Evolutionary conservation across 768 basidiomycete species (phyloP).

Genomic region (Phaffia australis): DNA sequence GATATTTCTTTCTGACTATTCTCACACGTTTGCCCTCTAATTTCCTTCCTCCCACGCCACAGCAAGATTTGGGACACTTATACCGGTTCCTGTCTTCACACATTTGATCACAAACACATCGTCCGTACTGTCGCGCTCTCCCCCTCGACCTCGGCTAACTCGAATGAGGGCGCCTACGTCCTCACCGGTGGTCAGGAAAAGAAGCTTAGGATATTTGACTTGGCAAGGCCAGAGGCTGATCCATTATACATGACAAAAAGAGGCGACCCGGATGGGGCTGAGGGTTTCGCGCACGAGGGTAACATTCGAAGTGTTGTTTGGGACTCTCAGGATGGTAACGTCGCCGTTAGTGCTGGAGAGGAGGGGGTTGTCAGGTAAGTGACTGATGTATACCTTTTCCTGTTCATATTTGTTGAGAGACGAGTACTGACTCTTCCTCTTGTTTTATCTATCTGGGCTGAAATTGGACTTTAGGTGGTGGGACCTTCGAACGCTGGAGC

Average conservation of each 20-base stretch:
- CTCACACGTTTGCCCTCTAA: conserved; percentile 20
- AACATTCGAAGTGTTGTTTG: conserved; percentile 87
- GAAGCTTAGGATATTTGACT: conserved; percentile 89
- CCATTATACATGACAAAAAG: conserved; percentile 64
- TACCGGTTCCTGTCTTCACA: conserved; percentile 72
- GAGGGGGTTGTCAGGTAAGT: conserved; percentile 79
- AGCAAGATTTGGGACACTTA: conserved; percentile 97
- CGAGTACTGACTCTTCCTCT: conserved; percentile 1
- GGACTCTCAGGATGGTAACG: conserved; percentile 63
- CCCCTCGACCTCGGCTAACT: conserved; percentile 36
- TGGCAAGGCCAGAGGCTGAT: conserved; percentile 72
- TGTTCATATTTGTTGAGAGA: background rate
- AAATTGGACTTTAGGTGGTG: conserved; percentile 60
- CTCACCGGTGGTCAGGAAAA: conserved; percentile 94
- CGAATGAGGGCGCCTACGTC: conserved; percentile 47
- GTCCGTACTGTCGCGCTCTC: conserved; percentile 89
- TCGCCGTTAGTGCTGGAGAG: conserved; percentile 80
- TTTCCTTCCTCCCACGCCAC: conserved; percentile 19
- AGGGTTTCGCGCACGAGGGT: conserved; percentile 63
- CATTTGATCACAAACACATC: conserved; percentile 97
- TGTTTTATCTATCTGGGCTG: conserved; percentile 18
- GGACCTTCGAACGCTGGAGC: conserved; percentile 71
- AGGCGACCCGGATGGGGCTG: conserved; percentile 36
- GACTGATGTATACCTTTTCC: background rate
- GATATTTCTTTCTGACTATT: conserved; percentile 10